Conservation (phyloP, 305 asterid genomes). For the Fraxinus nigra region DNA sequence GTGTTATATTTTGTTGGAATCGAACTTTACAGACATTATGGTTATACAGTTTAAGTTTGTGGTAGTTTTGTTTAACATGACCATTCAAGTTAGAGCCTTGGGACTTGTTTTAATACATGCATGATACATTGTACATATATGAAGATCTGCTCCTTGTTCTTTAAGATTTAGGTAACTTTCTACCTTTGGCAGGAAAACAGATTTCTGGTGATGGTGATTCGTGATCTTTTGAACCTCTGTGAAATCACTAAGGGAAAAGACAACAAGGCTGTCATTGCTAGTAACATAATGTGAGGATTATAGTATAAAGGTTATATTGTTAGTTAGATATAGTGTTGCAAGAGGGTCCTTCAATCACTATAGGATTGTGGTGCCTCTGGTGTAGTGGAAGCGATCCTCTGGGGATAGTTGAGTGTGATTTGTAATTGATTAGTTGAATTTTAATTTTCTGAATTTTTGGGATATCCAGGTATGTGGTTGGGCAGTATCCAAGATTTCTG, state of each 20-base stretch:
- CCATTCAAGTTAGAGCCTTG: background rate
- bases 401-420: background rate
- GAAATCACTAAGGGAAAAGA: slow-evolving; percentile 98
- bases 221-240: slow-evolving; percentile 93
- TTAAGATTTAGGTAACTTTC: background rate
- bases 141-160: background rate
- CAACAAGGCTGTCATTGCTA: slow-evolving; percentile 98
- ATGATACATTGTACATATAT: background rate
- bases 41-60: background rate
- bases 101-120: background rate
- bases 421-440: background rate
- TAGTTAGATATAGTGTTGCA: slow-evolving; percentile 2
- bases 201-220: slow-evolving; percentile 97
- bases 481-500: slow-evolving; percentile 95
- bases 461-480: slow-evolving; percentile 90
- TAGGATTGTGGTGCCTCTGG: background rate
- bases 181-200: slow-evolving; percentile 77
- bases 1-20: background rate
- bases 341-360: background rate
- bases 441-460: slow-evolving; percentile 11
- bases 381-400: background rate
- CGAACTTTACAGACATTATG: background rate
- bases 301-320: slow-evolving; percentile 11
- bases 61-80: background rate
- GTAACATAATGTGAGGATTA: slow-evolving; percentile 85